These are phyloP conservation scores for Sphaerulina populicola DNA, from an alignment of 2,329 filamentous ascomycete species.

Conservation along the genomic window DNA sequence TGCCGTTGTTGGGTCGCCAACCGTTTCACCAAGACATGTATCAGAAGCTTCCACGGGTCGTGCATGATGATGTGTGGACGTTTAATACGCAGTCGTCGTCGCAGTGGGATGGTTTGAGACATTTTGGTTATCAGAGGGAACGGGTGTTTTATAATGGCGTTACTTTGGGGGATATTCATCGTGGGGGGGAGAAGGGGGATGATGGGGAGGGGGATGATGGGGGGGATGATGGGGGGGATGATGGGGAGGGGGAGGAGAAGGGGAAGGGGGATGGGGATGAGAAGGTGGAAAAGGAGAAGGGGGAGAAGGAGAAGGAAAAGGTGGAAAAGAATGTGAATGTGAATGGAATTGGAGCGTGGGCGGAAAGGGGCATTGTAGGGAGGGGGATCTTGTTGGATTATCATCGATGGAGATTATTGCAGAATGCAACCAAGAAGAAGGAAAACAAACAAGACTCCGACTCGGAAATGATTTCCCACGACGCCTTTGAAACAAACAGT, in stretches of 20 bases:
- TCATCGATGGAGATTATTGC: conserved; percentile 38
- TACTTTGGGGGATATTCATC: conserved; percentile 37
- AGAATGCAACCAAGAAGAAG: too few relatives aligned
- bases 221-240: neutral
- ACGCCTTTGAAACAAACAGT: conserved; percentile 30
- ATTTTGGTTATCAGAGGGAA: conserved; percentile 45
- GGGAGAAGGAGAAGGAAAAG: too few relatives aligned
- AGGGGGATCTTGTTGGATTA: conserved; percentile 50
- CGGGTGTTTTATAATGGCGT: conserved; percentile 32
- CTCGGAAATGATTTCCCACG: conserved; percentile 26
- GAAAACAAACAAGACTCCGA: too few relatives aligned
- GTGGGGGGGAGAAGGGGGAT: conserved; percentile 10
- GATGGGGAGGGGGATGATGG: conserved; percentile 5
- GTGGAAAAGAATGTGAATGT: conserved; percentile 25
- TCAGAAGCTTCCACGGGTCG: conserved; percentile 44
- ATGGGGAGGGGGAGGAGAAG: too few relatives aligned
- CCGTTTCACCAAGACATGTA: conserved; percentile 49
- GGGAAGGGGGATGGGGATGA: too few relatives aligned
- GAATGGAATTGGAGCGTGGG: conserved; percentile 44
- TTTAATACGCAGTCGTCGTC: conserved; percentile 27
- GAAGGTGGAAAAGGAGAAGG: too few relatives aligned
- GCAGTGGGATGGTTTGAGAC: conserved; percentile 47
- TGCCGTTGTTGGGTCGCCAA: conserved; percentile 50
- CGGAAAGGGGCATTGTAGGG: conserved; percentile 46
- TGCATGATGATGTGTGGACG: conserved; percentile 54